A percentile compares a stretch with the other conserved stretches of the same genome.
Conservation (phyloP, 1,139 yeast species). For the Lipomyces yarrowii region DNA sequence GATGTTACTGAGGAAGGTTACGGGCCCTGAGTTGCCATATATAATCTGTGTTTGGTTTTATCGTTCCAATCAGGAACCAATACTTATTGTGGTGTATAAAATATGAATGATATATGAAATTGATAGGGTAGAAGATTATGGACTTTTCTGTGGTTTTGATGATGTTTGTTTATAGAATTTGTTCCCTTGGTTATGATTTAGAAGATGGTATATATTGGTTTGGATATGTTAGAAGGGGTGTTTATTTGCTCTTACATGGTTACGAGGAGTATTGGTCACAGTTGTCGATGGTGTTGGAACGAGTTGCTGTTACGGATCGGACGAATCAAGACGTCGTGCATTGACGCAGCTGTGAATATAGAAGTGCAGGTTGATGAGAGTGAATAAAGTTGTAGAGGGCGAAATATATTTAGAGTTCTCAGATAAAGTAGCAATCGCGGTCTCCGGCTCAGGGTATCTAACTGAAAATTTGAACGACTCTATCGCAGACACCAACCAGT, state of each 20-base stretch:
- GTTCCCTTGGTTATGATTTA: background rate
- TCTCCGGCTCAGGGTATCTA: too few relatives aligned
- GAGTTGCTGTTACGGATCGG: background rate
- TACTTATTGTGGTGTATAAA: background rate
- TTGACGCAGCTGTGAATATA: background rate
- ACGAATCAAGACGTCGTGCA: background rate
- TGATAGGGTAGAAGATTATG: background rate
- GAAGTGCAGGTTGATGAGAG: background rate
- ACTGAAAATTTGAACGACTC: too few relatives aligned
- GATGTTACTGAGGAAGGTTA: conserved; percentile 35
- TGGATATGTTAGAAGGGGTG: conserved; percentile 1
- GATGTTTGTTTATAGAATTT: background rate
- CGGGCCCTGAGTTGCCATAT: conserved; percentile 11
- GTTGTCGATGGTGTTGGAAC: background rate
- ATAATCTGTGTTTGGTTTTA: background rate
- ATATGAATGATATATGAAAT: background rate
- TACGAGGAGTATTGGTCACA: background rate
- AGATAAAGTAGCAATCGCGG: too few relatives aligned
- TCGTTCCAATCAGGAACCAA: background rate
- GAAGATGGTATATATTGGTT: background rate
- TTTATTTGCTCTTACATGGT: background rate
- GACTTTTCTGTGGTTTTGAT: background rate
- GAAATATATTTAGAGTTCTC: too few relatives aligned
- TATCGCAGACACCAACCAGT: too few relatives aligned
- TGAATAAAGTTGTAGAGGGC: background rate